These are phyloP conservation scores for Mycena vulgaris DNA, from an alignment of 768 basidiomycete genomes.

Conservation along the genomic window DNA sequence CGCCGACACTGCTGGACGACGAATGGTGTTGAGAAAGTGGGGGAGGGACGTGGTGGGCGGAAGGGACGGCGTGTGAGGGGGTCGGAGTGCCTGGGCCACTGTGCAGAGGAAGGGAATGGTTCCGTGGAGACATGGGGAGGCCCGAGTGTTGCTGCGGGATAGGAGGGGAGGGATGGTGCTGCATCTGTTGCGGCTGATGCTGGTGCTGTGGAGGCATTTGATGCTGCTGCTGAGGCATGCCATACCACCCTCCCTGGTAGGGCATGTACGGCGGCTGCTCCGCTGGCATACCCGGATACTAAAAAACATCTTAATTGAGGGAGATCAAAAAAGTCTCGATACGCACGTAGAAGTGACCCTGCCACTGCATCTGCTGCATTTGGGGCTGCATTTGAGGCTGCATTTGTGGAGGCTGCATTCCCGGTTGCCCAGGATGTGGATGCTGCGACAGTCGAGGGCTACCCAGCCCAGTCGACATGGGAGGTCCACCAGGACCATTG, in stretches of 20 bases:
- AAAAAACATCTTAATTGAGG: conserved; percentile 18
- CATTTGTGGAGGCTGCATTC: conserved; percentile 64
- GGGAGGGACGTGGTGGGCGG: conserved; percentile 55
- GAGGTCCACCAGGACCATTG: conserved; percentile 66
- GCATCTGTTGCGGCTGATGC: conserved; percentile 60
- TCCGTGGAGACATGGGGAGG: conserved; percentile 82
- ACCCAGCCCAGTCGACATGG: conserved; percentile 67
- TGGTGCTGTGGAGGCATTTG: conserved; percentile 56
- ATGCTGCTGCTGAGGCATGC: conserved; percentile 49
- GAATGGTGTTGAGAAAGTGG: conserved; percentile 61
- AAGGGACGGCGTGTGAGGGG: conserved; percentile 69
- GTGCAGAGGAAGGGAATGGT: conserved; percentile 61
- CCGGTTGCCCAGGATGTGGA: conserved; percentile 68
- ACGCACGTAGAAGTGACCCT: conserved; percentile 71
- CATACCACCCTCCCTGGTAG: conserved; percentile 57
- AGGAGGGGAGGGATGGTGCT: conserved; percentile 65
- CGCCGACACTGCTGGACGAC: conserved; percentile 61
- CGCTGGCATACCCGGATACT: conserved; percentile 59
- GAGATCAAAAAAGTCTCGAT: not conserved
- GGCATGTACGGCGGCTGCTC: conserved; percentile 66
- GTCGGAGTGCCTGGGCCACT: conserved; percentile 78
- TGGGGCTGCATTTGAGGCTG: conserved; percentile 53
- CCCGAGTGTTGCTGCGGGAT: conserved; percentile 60
- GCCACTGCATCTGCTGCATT: conserved; percentile 52
- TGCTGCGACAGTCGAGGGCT: conserved; percentile 78